Evolutionary conservation across 2,329 filamentous ascomycete genomes (phyloP), one percentile per base, ranked within the genome.

Genomic region (Madurella mycetomatis): DNA sequence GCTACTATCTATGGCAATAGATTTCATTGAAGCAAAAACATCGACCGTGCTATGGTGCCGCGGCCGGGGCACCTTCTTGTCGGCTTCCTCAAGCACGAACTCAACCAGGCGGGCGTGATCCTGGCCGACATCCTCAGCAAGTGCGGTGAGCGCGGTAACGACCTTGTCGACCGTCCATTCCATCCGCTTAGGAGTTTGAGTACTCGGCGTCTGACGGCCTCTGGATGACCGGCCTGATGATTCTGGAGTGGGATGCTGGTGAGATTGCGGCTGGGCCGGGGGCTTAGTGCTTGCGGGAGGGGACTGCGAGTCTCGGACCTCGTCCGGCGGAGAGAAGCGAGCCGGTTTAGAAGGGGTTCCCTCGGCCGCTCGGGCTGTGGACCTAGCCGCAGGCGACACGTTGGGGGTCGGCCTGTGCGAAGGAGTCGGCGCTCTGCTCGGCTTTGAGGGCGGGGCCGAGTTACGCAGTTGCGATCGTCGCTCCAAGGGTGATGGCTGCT

Each of bases 121-220:
- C 12, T 71, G 66, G 48, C 72, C 71, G 30, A 82, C 73, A 19
- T 78, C 73, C 34, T 67, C 66, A 15, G 73, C 69, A 48, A 75
- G 73, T 1, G 65, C 56, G 9, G 65, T 67, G 30, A 82, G 68
- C 5, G 69, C 65, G 5, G 65, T 59, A 34, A 73, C 73, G n/a
- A 81, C 67, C 51, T 73, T 72, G 2, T 71, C 67, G 16, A 73
- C 63, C 1, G 73, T 73, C 73, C 76, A 79, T 2, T 73, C 72
- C 42, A 51, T 41, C 16, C 41, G 48, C 44, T 48, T 60, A 15
- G 61, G 58, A 5, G 56, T 61, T 40, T 59, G 57, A 13, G 48
- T 42, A 17, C 40, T 48, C 19, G 60, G 62, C 11, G 55, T 54
- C 18, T 56, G 56, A 41, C 55, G 54, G 47, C 41, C 47, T 41